Evolutionary conservation across 345 rosid species (phyloP), one percentile per base, ranked within the genome.

Genomic region (Dipteronia sinensis): DNA sequence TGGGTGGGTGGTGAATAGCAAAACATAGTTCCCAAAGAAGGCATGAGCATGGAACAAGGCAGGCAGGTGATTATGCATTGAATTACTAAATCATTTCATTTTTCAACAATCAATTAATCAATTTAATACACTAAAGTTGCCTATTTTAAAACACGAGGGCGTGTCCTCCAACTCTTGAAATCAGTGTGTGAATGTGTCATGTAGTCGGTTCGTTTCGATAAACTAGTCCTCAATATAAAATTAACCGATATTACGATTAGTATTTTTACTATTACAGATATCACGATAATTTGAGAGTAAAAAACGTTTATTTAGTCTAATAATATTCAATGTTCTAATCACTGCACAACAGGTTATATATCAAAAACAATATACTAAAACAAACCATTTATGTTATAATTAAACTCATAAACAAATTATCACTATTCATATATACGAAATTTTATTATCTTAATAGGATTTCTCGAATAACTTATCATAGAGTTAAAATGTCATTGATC

Each of bases 31-130:
- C 84, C 79, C 79, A 74, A 78, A 74, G 38, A 76, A 56, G 74
- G 53, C 81, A 83, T 66, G 34, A 68, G 80, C 86, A 79, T 84
- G 64, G 71, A 82, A 80, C 84, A 76, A 80, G 83, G 76, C 1
- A 34, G 38, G 38, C 46, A 78, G 71, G 84, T 78, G 87, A 77
- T 71, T 80, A 67, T 71, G 81, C 84, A 73, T 78, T 15, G 89
- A 76, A 69, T 38, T 76, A 29, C 81, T 76, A 72, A 86, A 82
- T 20, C 78, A 20, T 58, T 11, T 40, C 67, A 29, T 42, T 44
- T 75, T 77, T 80, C 63, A 63, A 63, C 38, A 62, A 15, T 47
- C 25, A 25, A 65, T 65, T 10, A 70, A 3, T 25, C 5, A 23
- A 17, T 51, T 19, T 56, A 65, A 72, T 69, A 74, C 71, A 64